Evolutionary conservation across 805 yeast genomes (phyloP).

Genomic region (Wickerhamiella spandovensis): DNA sequence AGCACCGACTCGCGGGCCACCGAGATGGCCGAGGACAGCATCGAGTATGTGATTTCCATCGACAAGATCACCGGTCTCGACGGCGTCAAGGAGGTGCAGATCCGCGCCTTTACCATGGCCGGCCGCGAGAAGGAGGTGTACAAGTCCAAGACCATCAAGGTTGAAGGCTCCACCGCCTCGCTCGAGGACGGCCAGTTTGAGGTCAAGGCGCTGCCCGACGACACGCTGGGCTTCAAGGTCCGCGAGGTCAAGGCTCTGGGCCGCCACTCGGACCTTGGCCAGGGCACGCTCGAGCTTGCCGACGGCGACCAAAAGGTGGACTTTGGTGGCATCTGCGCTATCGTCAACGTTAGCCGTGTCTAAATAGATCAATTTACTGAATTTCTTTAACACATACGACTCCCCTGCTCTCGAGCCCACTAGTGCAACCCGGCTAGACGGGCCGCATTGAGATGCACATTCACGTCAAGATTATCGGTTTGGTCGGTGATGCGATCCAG

Average conservation of each 20-base stretch:
- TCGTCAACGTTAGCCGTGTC: neutral
- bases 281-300: slow-evolving; percentile 33
- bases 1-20: slow-evolving; percentile 9
- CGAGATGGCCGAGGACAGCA: slow-evolving; percentile 11
- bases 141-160: slow-evolving; percentile 49
- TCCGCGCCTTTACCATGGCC: slow-evolving; percentile 31
- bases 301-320: slow-evolving; percentile 26
- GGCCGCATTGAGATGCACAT: slow-evolving; percentile 63
- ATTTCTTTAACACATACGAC: neutral
- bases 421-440: slow-evolving; percentile 35
- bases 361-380: neutral
- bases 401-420: no score
- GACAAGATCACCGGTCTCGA: slow-evolving; percentile 18
- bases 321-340: slow-evolving; percentile 7
- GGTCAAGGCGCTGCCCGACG: slow-evolving; percentile 54
- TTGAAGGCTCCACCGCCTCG: slow-evolving; percentile 30
- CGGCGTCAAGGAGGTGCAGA: slow-evolving; percentile 26
- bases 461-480: slow-evolving; percentile 73
- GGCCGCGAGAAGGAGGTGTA: slow-evolving; percentile 41
- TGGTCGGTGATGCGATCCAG: slow-evolving; percentile 66
- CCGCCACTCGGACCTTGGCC: slow-evolving; percentile 50
- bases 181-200: slow-evolving; percentile 40
- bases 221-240: slow-evolving; percentile 45
- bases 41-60: slow-evolving; percentile 7
- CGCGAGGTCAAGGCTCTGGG: slow-evolving; percentile 62